Evolutionary conservation across 305 asterid genomes (phyloP).

Genomic region (Coffea humblotiana): DNA sequence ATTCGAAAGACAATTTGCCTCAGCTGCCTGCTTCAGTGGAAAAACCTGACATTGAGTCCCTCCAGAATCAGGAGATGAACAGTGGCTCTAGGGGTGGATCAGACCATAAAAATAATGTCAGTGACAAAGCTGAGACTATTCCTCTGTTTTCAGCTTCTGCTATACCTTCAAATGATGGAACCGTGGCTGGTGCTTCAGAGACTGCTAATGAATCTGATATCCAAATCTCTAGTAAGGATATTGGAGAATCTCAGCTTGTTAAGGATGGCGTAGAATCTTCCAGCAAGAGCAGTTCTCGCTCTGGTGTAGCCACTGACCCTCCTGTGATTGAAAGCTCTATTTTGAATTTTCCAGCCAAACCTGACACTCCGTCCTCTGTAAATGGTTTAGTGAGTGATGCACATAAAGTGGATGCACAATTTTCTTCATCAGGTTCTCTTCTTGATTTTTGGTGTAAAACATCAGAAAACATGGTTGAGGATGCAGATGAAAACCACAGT

Average conservation of each 20-base stretch:
- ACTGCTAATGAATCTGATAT: constrained; percentile 28
- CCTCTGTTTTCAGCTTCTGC: constrained; percentile 25
- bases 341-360: constrained; percentile 20
- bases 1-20: constrained; percentile 28
- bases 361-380: constrained; percentile 15
- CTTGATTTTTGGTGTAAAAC: constrained; percentile 19
- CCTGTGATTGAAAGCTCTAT: constrained; percentile 11
- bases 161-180: constrained; percentile 21
- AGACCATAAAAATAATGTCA: constrained; percentile 19
- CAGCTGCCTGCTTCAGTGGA: constrained; percentile 33
- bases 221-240: constrained; percentile 16
- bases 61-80: constrained; percentile 29
- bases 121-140: constrained; percentile 26
- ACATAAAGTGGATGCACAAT: not conserved
- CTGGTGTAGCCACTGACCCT: constrained; percentile 4
- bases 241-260: constrained; percentile 24
- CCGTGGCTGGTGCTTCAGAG: constrained; percentile 28
- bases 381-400: constrained; percentile 11
- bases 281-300: constrained; percentile 18
- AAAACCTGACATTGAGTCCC: constrained; percentile 40
- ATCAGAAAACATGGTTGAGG: constrained; percentile 23
- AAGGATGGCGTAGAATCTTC: constrained; percentile 29
- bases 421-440: constrained; percentile 1
- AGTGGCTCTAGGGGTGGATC: constrained; percentile 30
- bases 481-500: constrained; percentile 23